A percentile compares a stretch with the other conserved stretches of the same genome.
These are phyloP conservation scores for Mycocentrospora acerina DNA, from an alignment of 2,329 filamentous ascomycete species.

Conservation along the genomic window DNA sequence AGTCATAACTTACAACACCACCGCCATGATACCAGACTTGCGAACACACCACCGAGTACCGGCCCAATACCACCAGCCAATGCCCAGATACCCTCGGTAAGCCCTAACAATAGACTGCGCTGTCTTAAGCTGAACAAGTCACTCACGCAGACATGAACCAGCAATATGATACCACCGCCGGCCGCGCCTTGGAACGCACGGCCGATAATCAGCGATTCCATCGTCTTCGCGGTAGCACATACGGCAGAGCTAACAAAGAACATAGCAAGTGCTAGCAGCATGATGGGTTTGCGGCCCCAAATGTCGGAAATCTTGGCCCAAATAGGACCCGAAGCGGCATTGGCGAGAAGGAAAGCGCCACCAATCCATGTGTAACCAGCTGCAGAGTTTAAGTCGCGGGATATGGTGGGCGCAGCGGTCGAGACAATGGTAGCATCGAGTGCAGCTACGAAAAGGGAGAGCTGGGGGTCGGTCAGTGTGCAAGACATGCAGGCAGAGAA, in stretches of 20 bases:
- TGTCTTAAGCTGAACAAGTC: constrained; percentile 63
- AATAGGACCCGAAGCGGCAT: constrained; percentile 66
- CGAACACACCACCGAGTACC: constrained; percentile 55
- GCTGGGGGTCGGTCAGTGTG: constrained; percentile 16
- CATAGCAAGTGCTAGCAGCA: constrained; percentile 53
- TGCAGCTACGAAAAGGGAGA: constrained; percentile 46
- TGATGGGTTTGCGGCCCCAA: constrained; percentile 58
- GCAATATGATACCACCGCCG: constrained; percentile 61
- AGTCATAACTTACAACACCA: constrained; percentile 48
- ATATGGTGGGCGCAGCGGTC: constrained; percentile 67
- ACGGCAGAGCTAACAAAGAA: constrained; percentile 65
- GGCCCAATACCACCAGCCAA: constrained; percentile 56
- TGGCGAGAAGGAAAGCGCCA: constrained; percentile 69
- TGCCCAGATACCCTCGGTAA: constrained; percentile 58
- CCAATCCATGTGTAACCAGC: constrained; percentile 79
- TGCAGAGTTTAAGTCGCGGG: constrained; percentile 63
- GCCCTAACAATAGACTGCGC: constrained; percentile 53
- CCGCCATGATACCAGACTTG: constrained; percentile 50
- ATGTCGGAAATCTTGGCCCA: constrained; percentile 67
- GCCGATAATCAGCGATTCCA: constrained; percentile 62
- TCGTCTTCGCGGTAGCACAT: constrained; percentile 57
- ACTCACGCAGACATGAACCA: constrained; percentile 64
- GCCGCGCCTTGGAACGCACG: constrained; percentile 65
- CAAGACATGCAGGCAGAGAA: not conserved
- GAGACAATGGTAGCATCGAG: constrained; percentile 61